Evolutionary conservation across 1,139 yeast genomes (phyloP), one percentile per base, ranked within the genome.

Genomic region (Kurtzmaniella natalensis): DNA sequence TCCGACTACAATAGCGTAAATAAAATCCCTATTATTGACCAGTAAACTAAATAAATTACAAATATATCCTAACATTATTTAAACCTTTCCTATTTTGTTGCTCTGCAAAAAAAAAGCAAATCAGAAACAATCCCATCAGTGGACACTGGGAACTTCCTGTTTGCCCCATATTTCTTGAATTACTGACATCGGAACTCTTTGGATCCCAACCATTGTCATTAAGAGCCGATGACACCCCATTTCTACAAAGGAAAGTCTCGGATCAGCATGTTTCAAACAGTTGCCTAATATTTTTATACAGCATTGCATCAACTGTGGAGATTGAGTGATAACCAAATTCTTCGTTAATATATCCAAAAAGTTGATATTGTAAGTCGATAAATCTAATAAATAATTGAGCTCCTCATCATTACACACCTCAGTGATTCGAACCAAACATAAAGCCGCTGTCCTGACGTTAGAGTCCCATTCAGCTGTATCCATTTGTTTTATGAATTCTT

Each of bases 191-290:
- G 14, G 16, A 11, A 13, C 10, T 4, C 26, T n/a, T n/a, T n/a
- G n/a, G n/a, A n/a, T n/a, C n/a, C n/a, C n/a, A n/a, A n/a, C 26
- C 15, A 25, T 17, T 16, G 19, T 5, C 13, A 9, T 15, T 18
- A 25, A 25, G 13, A 25, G 15, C 19, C 15, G 6, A 25, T 10
- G 19, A 25, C 28, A 25, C 5, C 28, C 28, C 18, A 25, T 15
- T 9, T 25, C 19, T 15, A 15, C 19, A 16, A 25, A 25, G 3
- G 18, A 15, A 5, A 4, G 19, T 11, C 18, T 17, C 19, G 10
- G 9, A 15, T 10, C n/a, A 14, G 14, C 19, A 15, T 17, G 15
- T 25, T 18, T 8, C 5, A 25, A 11, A 15, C 18, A 15, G 19
- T 15, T 25, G n/a, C 10, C 18, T 18, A 25, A 25, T 15, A 25